Conservation (phyloP, 257 asterid genomes). For the Nicotiana paniculata region DNA sequence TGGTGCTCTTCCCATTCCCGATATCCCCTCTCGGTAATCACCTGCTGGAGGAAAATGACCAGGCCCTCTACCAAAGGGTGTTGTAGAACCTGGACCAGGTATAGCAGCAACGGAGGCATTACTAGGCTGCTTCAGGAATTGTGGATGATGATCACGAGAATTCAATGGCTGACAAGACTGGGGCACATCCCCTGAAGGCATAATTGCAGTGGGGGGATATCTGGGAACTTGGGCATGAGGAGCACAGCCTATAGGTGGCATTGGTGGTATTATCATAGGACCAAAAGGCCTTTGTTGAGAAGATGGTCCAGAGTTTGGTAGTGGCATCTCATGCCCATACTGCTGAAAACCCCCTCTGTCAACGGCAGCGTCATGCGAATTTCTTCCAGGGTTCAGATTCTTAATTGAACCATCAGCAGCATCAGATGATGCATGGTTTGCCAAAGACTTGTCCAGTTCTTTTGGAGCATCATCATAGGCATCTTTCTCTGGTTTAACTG, state of each 20-base stretch:
- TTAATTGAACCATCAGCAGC: conserved; percentile 17
- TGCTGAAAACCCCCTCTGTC: conserved; percentile 6
- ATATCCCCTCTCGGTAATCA: conserved; percentile 37
- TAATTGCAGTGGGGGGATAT: conserved; percentile 26
- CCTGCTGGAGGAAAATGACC: conserved; percentile 39
- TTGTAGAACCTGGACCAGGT: conserved; percentile 16
- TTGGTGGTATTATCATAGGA: conserved; percentile 13
- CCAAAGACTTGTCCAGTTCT: conserved; percentile 6
- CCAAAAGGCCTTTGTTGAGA: conserved; percentile 20
- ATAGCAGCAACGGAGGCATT: conserved; percentile 15
- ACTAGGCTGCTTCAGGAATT: conserved; percentile 18
- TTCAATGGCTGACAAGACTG: conserved; percentile 34
- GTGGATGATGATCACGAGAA: conserved; percentile 24
- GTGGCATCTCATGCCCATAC: conserved; percentile 28
- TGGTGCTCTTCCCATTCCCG: conserved; percentile 40
- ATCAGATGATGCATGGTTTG: conserved; percentile 15
- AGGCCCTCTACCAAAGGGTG: conserved; percentile 36
- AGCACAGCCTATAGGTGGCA: conserved; percentile 10
- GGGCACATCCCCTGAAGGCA: conserved; percentile 35
- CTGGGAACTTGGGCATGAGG: conserved; percentile 28
- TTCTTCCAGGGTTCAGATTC: not conserved
- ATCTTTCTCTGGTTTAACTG: conserved; percentile 24
- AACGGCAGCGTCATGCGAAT: not conserved
- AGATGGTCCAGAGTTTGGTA: conserved; percentile 21
- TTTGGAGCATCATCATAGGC: conserved; percentile 1